phyloP scores from a whole-genome alignment of 441 rosid genomes.

The Breynia disticha region DNA sequence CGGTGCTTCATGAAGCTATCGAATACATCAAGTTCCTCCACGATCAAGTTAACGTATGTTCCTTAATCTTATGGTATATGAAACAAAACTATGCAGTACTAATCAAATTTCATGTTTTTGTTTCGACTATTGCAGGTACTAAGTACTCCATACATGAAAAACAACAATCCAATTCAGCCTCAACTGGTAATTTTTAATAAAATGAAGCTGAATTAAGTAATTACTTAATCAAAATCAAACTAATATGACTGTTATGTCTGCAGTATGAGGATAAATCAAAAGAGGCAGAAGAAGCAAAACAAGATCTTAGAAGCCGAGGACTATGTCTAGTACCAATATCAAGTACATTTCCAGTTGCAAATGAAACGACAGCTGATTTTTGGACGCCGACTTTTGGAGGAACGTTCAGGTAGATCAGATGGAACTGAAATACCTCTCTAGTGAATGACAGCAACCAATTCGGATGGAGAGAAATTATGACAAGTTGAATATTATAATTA shows the following conservation, averaged over 20 bases:
- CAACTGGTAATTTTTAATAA: constrained; percentile 36
- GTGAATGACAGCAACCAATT: too few relatives aligned
- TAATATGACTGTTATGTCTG: neutral
- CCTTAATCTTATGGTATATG: neutral
- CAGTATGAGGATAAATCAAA: constrained; percentile 36
- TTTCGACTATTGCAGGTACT: constrained; percentile 35
- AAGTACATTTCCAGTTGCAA: constrained; percentile 85
- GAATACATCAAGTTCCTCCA: constrained; percentile 89
- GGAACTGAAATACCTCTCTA: neutral
- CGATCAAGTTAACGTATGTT: constrained; percentile 78
- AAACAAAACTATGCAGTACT: neutral
- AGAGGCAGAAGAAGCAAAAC: constrained; percentile 35
- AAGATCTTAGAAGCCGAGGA: constrained; percentile 82
- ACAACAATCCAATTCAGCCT: constrained; percentile 19
- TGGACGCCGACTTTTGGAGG: constrained; percentile 96
- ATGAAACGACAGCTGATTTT: constrained; percentile 79
- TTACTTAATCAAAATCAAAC: too few relatives aligned
- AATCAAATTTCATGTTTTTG: neutral
- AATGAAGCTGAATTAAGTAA: neutral
- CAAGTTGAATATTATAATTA: too few relatives aligned
- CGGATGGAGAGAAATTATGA: neutral
- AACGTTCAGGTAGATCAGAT: constrained; percentile 63
- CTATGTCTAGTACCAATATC: constrained; percentile 85
- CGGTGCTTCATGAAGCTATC: constrained; percentile 91
- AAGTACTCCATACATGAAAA: constrained; percentile 26